A percentile compares a stretch with the other conserved stretches of the same genome.
These are phyloP conservation scores for Fusarium oligoseptatum DNA, from an alignment of 2,329 filamentous ascomycete species.

Conservation along the genomic window DNA sequence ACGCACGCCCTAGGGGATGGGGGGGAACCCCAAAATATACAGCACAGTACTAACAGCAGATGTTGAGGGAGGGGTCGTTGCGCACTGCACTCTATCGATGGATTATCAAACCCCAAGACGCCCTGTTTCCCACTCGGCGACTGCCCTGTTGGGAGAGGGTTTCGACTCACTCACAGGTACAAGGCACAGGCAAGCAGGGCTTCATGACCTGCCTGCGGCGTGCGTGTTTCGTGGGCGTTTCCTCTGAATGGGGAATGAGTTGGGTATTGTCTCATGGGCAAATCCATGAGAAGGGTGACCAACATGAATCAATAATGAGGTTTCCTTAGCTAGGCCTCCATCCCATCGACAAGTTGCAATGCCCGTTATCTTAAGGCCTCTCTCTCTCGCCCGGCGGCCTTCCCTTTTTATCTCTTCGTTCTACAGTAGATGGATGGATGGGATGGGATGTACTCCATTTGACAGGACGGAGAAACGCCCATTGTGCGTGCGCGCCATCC, in stretches of 20 bases:
- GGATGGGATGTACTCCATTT: not conserved
- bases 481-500: constrained; percentile 18
- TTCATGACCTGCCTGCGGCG: constrained; percentile 6
- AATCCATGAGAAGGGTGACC: not conserved
- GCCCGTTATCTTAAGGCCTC: not conserved
- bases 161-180: too few species aligned
- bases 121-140: not conserved
- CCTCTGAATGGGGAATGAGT: constrained; percentile 1
- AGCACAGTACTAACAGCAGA: constrained; percentile 13
- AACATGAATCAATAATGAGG: not conserved
- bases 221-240: constrained; percentile 12
- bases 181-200: not conserved
- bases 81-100: not conserved
- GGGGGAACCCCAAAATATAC: not conserved
- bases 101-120: not conserved
- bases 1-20: not conserved
- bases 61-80: not conserved
- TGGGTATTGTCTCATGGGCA: constrained; percentile 1
- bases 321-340: not conserved
- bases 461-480: not conserved
- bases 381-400: not conserved
- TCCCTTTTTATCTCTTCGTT: not conserved
- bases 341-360: not conserved
- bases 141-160: not conserved
- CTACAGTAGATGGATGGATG: not conserved